Evolutionary conservation across 176 grass and related monocot species (phyloP), one percentile per base, ranked within the genome.

Genomic region (Oryza glumipatula): DNA sequence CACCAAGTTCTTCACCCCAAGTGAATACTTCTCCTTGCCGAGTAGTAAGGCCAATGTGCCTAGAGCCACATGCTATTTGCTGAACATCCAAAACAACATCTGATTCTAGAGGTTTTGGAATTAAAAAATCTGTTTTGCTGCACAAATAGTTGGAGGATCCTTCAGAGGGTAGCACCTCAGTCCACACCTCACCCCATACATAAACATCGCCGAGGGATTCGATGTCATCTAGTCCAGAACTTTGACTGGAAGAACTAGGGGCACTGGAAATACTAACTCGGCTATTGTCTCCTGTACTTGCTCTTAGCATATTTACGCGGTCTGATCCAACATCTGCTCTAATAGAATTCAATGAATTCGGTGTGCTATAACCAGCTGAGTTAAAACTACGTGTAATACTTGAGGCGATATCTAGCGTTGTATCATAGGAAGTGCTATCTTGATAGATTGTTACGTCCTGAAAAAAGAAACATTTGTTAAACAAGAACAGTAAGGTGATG

Each of bases 181-280:
- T 89, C 96, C 96, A 99, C 66, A 99, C 86, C 75, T 96, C 93
- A 76, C 96, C 96, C 96, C 96, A 99, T 48, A 99, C 86, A 87
- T 95, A 99, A 77, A 96, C 91, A 73, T 99, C 96, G 64, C 96
- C 91, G 85, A 99, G 88, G 26, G 93, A 96, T 85, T 99, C 96
- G 60, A 94, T 96, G 76, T 99, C 94, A 85, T 94, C 96, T 70
- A 72, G 85, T 56, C 87, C 91, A 85, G 89, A 93, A 89, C 87
- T 90, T 87, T 90, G 88, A 83, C 93, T 94, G 28, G 88, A 90
- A 70, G 83, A 89, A 72, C 96, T 93, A 63, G 93, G 91, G 66
- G 94, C 84, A 81, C 96, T 99, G 11, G 96, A 99, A 91, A 91
- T 87, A 86, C 91, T 96, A 83, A 96, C 78, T 35, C 97, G 91